Evolutionary conservation across 169 alveolate species (phyloP).

Genomic region (Plasmodium chabaudi): DNA sequence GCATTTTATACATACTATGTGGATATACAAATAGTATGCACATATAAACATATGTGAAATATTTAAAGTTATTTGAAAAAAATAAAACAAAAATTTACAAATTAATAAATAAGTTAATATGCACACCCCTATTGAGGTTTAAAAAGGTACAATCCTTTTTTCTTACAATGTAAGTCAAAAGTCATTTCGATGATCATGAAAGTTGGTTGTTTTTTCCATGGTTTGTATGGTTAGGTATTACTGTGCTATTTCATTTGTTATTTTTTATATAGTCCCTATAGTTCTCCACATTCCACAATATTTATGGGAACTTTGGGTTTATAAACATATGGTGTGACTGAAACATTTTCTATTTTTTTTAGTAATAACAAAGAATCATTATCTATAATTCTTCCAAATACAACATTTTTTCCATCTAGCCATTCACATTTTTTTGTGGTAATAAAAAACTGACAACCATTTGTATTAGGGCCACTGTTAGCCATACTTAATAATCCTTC

Average conservation of each 20-base stretch:
- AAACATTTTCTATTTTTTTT: slow-evolving; percentile 88
- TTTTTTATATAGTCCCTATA: slow-evolving; percentile 32
- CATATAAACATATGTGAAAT: too few relatives aligned
- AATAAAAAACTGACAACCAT: slow-evolving; percentile 97
- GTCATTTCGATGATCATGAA: too few relatives aligned
- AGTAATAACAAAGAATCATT: slow-evolving; percentile 86
- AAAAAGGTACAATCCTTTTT: background rate
- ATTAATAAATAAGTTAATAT: too few relatives aligned
- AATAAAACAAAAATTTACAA: too few relatives aligned
- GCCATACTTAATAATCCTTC: slow-evolving; percentile 94
- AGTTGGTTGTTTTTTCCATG: too few relatives aligned
- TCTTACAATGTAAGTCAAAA: background rate
- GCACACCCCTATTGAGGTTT: too few relatives aligned
- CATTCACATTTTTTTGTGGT: slow-evolving; percentile 95
- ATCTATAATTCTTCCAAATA: slow-evolving; percentile 93
- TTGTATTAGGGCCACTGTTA: slow-evolving; percentile 95
- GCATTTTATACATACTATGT: too few relatives aligned
- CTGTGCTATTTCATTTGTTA: background rate
- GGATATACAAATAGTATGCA: too few relatives aligned
- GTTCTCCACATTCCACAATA: slow-evolving; percentile 84
- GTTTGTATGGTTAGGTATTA: background rate
- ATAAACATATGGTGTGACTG: slow-evolving; percentile 86
- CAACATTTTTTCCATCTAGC: slow-evolving; percentile 97
- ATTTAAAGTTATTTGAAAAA: too few relatives aligned
- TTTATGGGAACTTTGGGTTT: slow-evolving; percentile 83